Conservation (phyloP, 805 yeast genomes). For the Hanseniaspora guilliermondii region DNA sequence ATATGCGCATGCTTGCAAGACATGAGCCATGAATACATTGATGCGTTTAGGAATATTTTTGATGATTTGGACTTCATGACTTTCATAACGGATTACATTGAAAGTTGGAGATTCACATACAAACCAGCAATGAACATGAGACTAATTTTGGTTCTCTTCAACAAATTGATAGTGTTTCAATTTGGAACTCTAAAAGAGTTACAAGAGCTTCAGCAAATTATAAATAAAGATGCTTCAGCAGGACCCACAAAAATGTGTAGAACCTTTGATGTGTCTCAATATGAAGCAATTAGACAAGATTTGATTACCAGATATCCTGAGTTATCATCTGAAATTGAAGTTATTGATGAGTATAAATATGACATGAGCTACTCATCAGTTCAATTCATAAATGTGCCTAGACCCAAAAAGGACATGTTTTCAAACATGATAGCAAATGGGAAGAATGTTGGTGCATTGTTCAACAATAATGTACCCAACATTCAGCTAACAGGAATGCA, state of each 20-base stretch:
- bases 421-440: conserved; percentile 19
- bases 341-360: conserved; percentile 37
- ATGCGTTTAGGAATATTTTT: conserved; percentile 17
- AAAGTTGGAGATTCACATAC: conserved; percentile 53
- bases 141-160: conserved; percentile 40
- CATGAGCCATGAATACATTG: not conserved
- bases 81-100: conserved; percentile 39
- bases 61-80: conserved; percentile 32
- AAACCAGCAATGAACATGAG: conserved; percentile 38
- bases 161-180: conserved; percentile 43
- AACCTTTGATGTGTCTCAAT: conserved; percentile 46
- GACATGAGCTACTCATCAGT: conserved; percentile 45
- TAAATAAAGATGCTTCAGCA: conserved; percentile 36
- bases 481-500: conserved; percentile 62
- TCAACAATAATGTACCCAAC: conserved; percentile 30
- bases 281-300: conserved; percentile 66
- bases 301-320: conserved; percentile 65
- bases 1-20: conserved; percentile 4
- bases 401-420: conserved; percentile 31
- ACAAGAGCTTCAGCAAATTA: conserved; percentile 27
- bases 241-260: conserved; percentile 16
- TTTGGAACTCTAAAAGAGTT: conserved; percentile 40
- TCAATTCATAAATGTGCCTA: conserved; percentile 47
- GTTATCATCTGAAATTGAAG: conserved; percentile 27
- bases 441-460: conserved; percentile 2